Evolutionary conservation across 495 filamentous ascomycete species (phyloP).

Genomic region (Rostrohypoxylon terebratum): DNA sequence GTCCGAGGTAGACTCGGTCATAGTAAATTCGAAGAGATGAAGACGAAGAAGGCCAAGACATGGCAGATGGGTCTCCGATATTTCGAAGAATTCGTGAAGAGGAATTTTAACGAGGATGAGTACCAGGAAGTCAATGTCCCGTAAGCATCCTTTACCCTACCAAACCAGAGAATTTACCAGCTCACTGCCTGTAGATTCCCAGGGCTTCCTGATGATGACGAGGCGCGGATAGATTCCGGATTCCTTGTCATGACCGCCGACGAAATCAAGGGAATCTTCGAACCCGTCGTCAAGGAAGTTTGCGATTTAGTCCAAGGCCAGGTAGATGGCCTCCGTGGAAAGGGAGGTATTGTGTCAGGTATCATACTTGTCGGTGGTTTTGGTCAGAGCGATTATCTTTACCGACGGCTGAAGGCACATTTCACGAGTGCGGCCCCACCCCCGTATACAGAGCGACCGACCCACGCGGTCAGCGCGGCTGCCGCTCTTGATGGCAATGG

Average conservation of each 20-base stretch:
- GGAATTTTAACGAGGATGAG: constrained; percentile 80
- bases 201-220: constrained; percentile 75
- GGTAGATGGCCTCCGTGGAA: constrained; percentile 68
- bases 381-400: constrained; percentile 75
- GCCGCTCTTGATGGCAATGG: constrained; percentile 55
- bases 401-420: constrained; percentile 71
- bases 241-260: constrained; percentile 71
- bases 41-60: constrained; percentile 67
- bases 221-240: constrained; percentile 70
- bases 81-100: constrained; percentile 75
- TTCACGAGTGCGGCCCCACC: constrained; percentile 73
- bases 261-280: constrained; percentile 72
- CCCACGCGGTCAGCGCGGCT: constrained; percentile 59
- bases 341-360: constrained; percentile 72
- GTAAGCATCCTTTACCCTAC: constrained; percentile 42
- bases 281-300: constrained; percentile 72
- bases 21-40: constrained; percentile 70
- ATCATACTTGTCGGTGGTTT: constrained; percentile 78
- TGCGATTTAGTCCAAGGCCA: constrained; percentile 71
- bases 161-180: background rate
- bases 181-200: constrained; percentile 62
- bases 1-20: constrained; percentile 68
- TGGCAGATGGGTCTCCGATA: constrained; percentile 81
- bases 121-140: constrained; percentile 76
- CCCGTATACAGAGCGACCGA: constrained; percentile 73